Evolutionary conservation across 1,139 yeast genomes (phyloP), one percentile per base, ranked within the genome.

Genomic region (Hemisphaericaspora xylofermentans): DNA sequence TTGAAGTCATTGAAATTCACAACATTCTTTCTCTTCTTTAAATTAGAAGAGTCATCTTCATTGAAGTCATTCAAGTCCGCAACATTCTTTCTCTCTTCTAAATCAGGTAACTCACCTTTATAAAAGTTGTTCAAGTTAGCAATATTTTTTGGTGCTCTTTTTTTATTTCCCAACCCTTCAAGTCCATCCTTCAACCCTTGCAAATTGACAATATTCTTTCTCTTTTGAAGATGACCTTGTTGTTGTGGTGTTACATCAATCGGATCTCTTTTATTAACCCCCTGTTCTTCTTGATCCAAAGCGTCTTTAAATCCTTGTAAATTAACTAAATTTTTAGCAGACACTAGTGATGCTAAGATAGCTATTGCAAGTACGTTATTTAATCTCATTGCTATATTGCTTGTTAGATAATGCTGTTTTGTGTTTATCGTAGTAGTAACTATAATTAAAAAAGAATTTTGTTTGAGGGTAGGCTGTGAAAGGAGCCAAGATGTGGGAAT

Each of bases 11-110:
- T 41, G 35, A 56, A 48, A 33, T 50, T 46, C 3, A 53, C 38
- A 5, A 60, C 56, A 27, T 55, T 53, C 47, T 58, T 61, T 38
- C 62, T 49, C 43, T 55, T 52, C 13, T 44, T 40, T n/a, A 29
- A 29, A 21, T 25, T 17, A 16, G 39, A 22, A n/a, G 46, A 40
- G n/a, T 43, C 52, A 10, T 30, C 24, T 13, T 42, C 33, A 26
- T 41, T 35, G 14, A 57, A 48, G 17, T 50, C 45, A 19, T 51
- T 43, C 36, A 61, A 48, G 38, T 54, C 45, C 24, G 50, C 43
- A 18, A 54, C 49, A 39, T 61, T 55, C 39, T 58, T 61, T 38
- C 62, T 49, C 43, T 55, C 51, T 14, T 44, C 39, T 13, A 29
- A 29, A 21, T 25, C 25, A 19, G 39, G 22, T n/a, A 43, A n/a